These are phyloP conservation scores for Puccinia triticina DNA, from an alignment of 1,284 basidiomycete species.

Conservation along the genomic window DNA sequence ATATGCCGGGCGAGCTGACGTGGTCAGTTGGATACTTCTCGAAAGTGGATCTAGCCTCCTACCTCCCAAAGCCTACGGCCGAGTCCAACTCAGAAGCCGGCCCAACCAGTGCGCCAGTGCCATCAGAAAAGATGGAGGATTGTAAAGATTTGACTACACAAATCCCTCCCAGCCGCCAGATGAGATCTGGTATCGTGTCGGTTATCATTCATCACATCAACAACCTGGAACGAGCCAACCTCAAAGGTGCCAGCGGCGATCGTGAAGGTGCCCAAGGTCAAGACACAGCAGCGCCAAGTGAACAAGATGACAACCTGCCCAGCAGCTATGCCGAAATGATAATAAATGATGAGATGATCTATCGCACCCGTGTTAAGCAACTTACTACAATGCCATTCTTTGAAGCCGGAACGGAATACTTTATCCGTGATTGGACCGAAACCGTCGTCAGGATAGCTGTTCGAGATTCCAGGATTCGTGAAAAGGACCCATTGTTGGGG, in stretches of 20 bases:
- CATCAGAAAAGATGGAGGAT: slow-evolving; percentile 58
- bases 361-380: slow-evolving; percentile 68
- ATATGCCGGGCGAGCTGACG: slow-evolving; percentile 65
- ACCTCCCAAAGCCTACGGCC: slow-evolving; percentile 58
- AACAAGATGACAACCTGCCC: slow-evolving; percentile 67
- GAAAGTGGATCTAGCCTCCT: slow-evolving; percentile 64
- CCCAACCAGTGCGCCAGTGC: slow-evolving; percentile 57
- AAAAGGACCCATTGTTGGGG: slow-evolving; percentile 74
- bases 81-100: slow-evolving; percentile 58
- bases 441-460: slow-evolving; percentile 71
- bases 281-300: slow-evolving; percentile 65
- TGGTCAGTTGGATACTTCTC: slow-evolving; percentile 71
- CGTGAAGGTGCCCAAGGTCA: slow-evolving; percentile 66
- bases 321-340: slow-evolving; percentile 65
- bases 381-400: slow-evolving; percentile 75
- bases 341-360: slow-evolving; percentile 66
- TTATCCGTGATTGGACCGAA: slow-evolving; percentile 71
- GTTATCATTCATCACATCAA: slow-evolving; percentile 65
- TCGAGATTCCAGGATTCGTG: slow-evolving; percentile 67
- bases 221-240: slow-evolving; percentile 67
- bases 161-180: slow-evolving; percentile 68
- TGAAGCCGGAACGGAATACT: slow-evolving; percentile 72
- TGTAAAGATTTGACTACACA: slow-evolving; percentile 58
- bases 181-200: slow-evolving; percentile 67
- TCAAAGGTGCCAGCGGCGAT: slow-evolving; percentile 65